These are phyloP conservation scores for Diplodia sapinea DNA, from an alignment of 2,329 filamentous ascomycete species.

Conservation along the genomic window DNA sequence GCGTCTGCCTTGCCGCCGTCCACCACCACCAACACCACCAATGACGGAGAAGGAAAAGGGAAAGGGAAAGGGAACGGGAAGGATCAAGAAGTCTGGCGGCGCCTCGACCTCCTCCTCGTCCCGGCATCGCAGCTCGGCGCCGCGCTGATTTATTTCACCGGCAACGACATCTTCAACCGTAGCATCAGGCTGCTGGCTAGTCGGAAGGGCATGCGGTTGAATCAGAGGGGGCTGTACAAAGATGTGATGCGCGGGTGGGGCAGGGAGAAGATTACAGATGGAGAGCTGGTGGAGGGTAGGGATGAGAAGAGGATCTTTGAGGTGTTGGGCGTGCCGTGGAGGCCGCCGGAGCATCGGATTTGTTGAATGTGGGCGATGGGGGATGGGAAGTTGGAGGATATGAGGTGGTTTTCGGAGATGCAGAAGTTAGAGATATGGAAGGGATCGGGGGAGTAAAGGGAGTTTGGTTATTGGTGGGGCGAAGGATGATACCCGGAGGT, in stretches of 20 bases:
- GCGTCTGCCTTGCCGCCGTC: slow-evolving; percentile 71
- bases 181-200: slow-evolving; percentile 80
- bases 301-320: slow-evolving; percentile 83
- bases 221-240: slow-evolving; percentile 79
- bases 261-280: slow-evolving; percentile 68
- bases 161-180: slow-evolving; percentile 92
- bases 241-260: slow-evolving; percentile 68
- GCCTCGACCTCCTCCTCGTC: slow-evolving; percentile 85
- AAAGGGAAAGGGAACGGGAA: background rate
- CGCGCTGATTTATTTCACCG: slow-evolving; percentile 92
- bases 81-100: slow-evolving; percentile 65
- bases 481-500: too few species aligned
- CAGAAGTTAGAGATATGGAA: too few species aligned
- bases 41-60: too few species aligned
- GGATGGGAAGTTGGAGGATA: background rate
- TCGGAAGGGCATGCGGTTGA: slow-evolving; percentile 82
- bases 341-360: slow-evolving; percentile 76
- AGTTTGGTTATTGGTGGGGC: background rate
- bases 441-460: background rate
- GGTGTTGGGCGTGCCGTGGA: slow-evolving; percentile 81
- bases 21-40: slow-evolving; percentile 38
- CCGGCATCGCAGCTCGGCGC: slow-evolving; percentile 80
- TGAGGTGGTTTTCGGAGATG: too few species aligned
- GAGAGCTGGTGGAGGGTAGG: slow-evolving; percentile 72
- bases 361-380: slow-evolving; percentile 43